These are phyloP conservation scores for Sonneratia alba DNA, from an alignment of 345 rosid genomes.

Conservation along the genomic window DNA sequence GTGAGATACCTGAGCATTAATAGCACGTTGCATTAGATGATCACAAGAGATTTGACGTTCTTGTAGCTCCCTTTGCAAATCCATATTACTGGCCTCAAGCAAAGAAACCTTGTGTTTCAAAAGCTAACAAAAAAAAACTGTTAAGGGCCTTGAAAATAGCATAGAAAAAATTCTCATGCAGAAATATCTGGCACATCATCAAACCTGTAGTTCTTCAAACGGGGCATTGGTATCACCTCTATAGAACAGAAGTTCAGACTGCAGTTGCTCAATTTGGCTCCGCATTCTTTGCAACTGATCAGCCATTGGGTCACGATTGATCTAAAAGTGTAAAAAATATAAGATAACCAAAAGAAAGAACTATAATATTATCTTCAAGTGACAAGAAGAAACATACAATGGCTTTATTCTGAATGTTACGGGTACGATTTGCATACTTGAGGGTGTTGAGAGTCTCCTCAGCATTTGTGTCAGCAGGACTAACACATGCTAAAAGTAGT, in stretches of 20 bases:
- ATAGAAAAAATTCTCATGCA: background rate
- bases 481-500: constrained; percentile 66
- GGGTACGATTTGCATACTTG: constrained; percentile 96
- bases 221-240: constrained; percentile 55
- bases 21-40: constrained; percentile 62
- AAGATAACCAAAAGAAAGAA: background rate
- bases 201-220: constrained; percentile 90
- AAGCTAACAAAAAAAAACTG: constrained; percentile 34
- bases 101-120: constrained; percentile 73
- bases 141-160: background rate
- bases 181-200: background rate
- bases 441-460: constrained; percentile 95
- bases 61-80: constrained; percentile 67
- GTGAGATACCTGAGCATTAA: constrained; percentile 70
- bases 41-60: constrained; percentile 59
- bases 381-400: constrained; percentile 40
- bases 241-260: constrained; percentile 71
- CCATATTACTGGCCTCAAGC: constrained; percentile 79
- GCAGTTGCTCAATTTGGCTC: constrained; percentile 91
- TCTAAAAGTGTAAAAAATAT: constrained; percentile 24
- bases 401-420: constrained; percentile 95
- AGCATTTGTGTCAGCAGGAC: constrained; percentile 97
- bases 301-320: constrained; percentile 86
- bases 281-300: constrained; percentile 80
- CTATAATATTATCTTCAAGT: background rate